Base-by-base conservation (phyloP, 768 basidiomycete species). In the Epithele typhae region DNA sequence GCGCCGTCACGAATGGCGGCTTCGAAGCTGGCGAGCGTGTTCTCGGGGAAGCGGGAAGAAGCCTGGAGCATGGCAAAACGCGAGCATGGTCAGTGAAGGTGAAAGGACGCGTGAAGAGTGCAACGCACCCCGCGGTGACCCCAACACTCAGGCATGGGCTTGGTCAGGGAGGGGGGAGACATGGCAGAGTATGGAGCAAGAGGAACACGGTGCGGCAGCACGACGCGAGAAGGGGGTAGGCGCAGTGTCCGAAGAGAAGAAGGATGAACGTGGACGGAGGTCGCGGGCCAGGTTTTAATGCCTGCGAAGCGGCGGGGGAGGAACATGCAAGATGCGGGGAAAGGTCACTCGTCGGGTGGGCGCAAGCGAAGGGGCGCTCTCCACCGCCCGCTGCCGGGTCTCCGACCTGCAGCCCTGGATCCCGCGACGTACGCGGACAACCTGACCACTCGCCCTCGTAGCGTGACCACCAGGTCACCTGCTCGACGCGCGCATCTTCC, bases 1-100 rank as follows among this genome's bases (percentile, higher is more conserved):
- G 92, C 87, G 50, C 95, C 95, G 70, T 96, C 93, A 38, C 82
- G 82, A 52, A 96, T 92, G 61, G 95, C 95, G 53, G 88, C 89
- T 64, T 91, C 84, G 69, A 98, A 98, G 69, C 89, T 92, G 27
- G 90, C 90, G 53, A 93, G 78, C 40, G 93, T 95, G 73, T 98
- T 98, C 69, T 98, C 95, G 4, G 92, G 91, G 66, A 78, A 92
- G 15, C 77, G 73, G 19, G 88, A 79, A 21, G 90, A 92, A 38
- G 92, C 92, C 91, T 92, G 58, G 47, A 34, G 45, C 38, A 35
- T 48, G 49, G 41, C 45, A 33, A 46, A n/a, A n/a, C n/a, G 25
- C 37, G 23, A 19, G 35, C 44, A 21, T n/a, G n/a, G 27, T 7
- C 27, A 30, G 27, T 7, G 27, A 30, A 17, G 35, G 35, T 8